Conservation (phyloP, 2,329 filamentous ascomycete genomes). For the Penicillium sp. region DNA sequence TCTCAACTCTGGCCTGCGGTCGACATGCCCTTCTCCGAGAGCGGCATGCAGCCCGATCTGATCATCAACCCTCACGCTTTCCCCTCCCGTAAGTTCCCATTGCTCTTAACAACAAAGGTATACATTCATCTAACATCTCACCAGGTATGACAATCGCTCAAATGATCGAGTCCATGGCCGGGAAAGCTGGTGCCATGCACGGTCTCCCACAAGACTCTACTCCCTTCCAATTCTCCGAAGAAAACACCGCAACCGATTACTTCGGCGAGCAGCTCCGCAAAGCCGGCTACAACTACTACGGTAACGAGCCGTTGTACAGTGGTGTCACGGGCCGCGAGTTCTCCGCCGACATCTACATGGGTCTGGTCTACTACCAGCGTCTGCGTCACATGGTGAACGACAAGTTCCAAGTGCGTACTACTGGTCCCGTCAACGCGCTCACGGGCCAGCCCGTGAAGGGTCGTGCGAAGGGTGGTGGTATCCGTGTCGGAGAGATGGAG, state of each 20-base stretch:
- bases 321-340: slow-evolving; percentile 95
- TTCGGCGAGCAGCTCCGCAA: slow-evolving; percentile 94
- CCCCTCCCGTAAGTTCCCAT: slow-evolving; percentile 67
- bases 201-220: slow-evolving; percentile 95
- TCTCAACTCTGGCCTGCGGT: slow-evolving; percentile 93
- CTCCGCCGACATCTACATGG: slow-evolving; percentile 91
- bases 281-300: slow-evolving; percentile 96
- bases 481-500: slow-evolving; percentile 99
- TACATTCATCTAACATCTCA: slow-evolving; percentile 5
- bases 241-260: slow-evolving; percentile 87
- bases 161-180: slow-evolving; percentile 96
- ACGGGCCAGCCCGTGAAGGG: slow-evolving; percentile 98
- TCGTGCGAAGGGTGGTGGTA: slow-evolving; percentile 92
- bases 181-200: slow-evolving; percentile 90
- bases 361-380: slow-evolving; percentile 97
- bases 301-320: slow-evolving; percentile 98
- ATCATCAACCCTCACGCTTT: slow-evolving; percentile 99
- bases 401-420: slow-evolving; percentile 97
- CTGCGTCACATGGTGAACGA: slow-evolving; percentile 99
- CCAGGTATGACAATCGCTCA: slow-evolving; percentile 92
- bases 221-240: slow-evolving; percentile 90
- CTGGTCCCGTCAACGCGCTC: slow-evolving; percentile 82
- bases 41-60: slow-evolving; percentile 92
- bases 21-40: slow-evolving; percentile 96
- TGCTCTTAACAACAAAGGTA: neutral